phyloP scores from a whole-genome alignment of 495 filamentous ascomycete genomes.

The Penicillium canariense region DNA sequence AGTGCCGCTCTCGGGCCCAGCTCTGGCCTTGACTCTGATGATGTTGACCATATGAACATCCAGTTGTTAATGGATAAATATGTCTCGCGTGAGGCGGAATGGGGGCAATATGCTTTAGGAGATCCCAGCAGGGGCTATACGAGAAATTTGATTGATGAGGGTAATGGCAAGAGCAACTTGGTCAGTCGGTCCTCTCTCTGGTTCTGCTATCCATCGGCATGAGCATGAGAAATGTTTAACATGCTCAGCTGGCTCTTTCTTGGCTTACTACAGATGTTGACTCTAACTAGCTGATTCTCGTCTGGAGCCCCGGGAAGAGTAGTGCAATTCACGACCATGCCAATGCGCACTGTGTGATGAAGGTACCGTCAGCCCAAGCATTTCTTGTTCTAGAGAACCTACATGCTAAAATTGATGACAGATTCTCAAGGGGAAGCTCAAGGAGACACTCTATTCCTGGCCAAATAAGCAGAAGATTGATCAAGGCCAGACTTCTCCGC shows the following conservation, averaged over 20 bases:
- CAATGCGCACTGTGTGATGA: slow-evolving; percentile 74
- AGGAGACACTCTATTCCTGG: slow-evolving; percentile 77
- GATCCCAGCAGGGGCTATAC: slow-evolving; percentile 71
- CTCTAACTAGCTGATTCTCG: slow-evolving; percentile 65
- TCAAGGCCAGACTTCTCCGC: slow-evolving; percentile 49
- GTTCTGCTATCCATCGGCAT: no score
- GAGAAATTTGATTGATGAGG: slow-evolving; percentile 83
- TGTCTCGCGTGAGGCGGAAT: slow-evolving; percentile 61
- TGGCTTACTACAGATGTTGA: not conserved
- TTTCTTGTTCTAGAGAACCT: not conserved
- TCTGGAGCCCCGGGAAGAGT: slow-evolving; percentile 88
- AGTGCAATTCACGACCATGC: slow-evolving; percentile 88
- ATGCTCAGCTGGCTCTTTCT: no score
- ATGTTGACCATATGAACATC: slow-evolving; percentile 70
- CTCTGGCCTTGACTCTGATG: slow-evolving; percentile 74
- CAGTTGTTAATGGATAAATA: slow-evolving; percentile 70
- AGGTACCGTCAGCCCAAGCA: slow-evolving; percentile 33
- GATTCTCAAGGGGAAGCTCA: slow-evolving; percentile 71
- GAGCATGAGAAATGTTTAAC: no score
- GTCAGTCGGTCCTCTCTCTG: slow-evolving; percentile 43
- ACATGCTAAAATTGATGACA: slow-evolving; percentile 19
- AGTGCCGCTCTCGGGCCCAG: slow-evolving; percentile 69
- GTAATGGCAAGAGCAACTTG: slow-evolving; percentile 88
- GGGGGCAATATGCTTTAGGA: slow-evolving; percentile 66
- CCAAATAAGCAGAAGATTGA: slow-evolving; percentile 52